Evolutionary conservation across 2,329 filamentous ascomycete species (phyloP).

Genomic region (Fusarium domesticum): DNA sequence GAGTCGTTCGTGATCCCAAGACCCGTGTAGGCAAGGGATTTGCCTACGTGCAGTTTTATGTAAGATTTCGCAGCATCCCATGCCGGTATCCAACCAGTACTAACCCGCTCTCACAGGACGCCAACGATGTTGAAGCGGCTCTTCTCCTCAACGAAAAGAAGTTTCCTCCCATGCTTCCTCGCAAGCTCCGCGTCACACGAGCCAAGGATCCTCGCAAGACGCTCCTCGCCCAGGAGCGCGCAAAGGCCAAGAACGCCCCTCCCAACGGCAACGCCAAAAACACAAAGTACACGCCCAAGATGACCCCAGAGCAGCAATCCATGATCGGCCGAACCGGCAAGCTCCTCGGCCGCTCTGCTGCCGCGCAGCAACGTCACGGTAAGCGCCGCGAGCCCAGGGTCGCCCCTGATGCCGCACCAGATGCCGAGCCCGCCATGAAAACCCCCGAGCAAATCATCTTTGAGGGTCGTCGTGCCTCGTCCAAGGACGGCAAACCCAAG

Average conservation of each 20-base stretch:
- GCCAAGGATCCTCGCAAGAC: conserved; percentile 73
- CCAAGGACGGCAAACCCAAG: conserved; percentile 61
- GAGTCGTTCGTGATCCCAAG: conserved; percentile 82
- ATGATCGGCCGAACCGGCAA: conserved; percentile 70
- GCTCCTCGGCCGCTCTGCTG: conserved; percentile 68
- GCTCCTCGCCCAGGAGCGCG: conserved; percentile 42
- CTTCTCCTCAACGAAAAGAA: conserved; percentile 86
- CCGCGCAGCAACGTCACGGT: conserved; percentile 44
- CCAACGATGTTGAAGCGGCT: conserved; percentile 85
- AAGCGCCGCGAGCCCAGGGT: conserved; percentile 17
- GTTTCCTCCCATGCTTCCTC: conserved; percentile 90
- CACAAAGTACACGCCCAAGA: conserved; percentile 65
- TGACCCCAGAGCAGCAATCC: conserved; percentile 66
- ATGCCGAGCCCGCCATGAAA: conserved; percentile 38
- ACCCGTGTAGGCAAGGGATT: conserved; percentile 96
- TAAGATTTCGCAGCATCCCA: conserved; percentile 35
- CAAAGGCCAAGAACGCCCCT: conserved; percentile 32
- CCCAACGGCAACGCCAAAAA: conserved; percentile 39
- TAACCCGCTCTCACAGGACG: conserved; percentile 52
- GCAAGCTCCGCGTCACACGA: conserved; percentile 78
- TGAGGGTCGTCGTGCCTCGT: conserved; percentile 72
- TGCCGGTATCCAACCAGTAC: conserved; percentile 1
- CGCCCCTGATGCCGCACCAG: conserved; percentile 18
- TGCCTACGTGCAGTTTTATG: conserved; percentile 93
- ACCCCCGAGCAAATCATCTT: conserved; percentile 73